These are phyloP conservation scores for Carallia pectinifolia DNA, from an alignment of 345 rosid genomes.

Conservation along the genomic window DNA sequence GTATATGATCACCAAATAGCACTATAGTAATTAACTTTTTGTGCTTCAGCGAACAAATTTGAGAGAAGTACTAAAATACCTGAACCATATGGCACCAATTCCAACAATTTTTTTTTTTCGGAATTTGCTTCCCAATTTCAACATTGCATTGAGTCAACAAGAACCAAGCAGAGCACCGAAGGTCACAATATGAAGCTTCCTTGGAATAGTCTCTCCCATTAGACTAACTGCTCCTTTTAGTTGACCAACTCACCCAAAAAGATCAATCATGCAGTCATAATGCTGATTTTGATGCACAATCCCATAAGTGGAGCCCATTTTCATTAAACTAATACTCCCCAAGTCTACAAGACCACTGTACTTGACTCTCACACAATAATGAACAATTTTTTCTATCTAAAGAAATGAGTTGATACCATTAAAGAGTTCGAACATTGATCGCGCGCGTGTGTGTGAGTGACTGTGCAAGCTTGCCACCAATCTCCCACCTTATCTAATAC, in stretches of 20 bases:
- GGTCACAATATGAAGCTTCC: too few relatives aligned
- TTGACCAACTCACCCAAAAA: slow-evolving; percentile 48
- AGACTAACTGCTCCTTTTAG: slow-evolving; percentile 35
- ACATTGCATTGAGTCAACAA: slow-evolving; percentile 15
- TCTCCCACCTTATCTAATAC: too few relatives aligned
- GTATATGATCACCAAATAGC: too few relatives aligned
- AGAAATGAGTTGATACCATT: too few relatives aligned
- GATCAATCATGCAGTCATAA: slow-evolving; percentile 61
- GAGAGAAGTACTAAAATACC: slow-evolving; percentile 15
- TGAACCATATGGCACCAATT: slow-evolving; percentile 12
- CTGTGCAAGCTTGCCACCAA: too few relatives aligned
- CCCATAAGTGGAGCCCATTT: slow-evolving; percentile 37
- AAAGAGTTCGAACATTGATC: too few relatives aligned
- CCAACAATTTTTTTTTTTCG: slow-evolving; percentile 11
- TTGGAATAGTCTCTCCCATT: slow-evolving; percentile 7
- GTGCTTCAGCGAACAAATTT: slow-evolving; percentile 21
- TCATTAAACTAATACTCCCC: slow-evolving; percentile 40
- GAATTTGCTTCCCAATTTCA: slow-evolving; percentile 17
- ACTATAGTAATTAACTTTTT: slow-evolving; percentile 19
- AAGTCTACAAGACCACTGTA: slow-evolving; percentile 46
- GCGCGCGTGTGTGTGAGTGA: too few relatives aligned
- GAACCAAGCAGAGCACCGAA: slow-evolving; percentile 11
- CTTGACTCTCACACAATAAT: background rate
- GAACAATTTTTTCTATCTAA: background rate
- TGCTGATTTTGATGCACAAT: slow-evolving; percentile 53